Conservation (phyloP, 768 basidiomycete species). For the Podaxis sp. region DNA sequence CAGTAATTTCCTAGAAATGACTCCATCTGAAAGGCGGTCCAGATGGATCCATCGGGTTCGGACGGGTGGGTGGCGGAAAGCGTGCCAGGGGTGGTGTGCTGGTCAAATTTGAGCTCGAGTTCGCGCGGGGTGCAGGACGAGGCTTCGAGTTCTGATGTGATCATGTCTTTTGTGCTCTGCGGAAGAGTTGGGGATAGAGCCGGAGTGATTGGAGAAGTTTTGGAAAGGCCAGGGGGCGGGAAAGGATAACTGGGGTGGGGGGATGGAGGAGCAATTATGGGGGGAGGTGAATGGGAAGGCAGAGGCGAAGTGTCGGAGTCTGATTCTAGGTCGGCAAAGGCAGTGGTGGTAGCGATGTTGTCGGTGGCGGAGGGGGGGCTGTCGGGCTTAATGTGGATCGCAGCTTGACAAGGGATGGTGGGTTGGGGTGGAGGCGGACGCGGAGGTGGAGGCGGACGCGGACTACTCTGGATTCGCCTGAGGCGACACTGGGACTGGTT, state of each 20-base stretch:
- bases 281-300: background rate
- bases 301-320: background rate
- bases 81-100: background rate
- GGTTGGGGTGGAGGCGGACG: background rate
- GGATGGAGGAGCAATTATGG: background rate
- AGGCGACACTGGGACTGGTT: slow-evolving; percentile 6
- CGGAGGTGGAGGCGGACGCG: background rate
- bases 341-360: background rate
- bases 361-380: background rate
- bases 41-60: slow-evolving; percentile 7
- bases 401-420: background rate
- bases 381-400: background rate
- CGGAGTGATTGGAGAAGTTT: background rate
- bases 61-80: background rate
- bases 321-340: background rate
- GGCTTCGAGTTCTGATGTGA: slow-evolving; percentile 1
- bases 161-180: background rate
- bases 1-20: slow-evolving; percentile 10
- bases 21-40: slow-evolving; percentile 12
- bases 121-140: slow-evolving; percentile 1
- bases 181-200: background rate
- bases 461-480: slow-evolving; percentile 4
- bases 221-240: slow-evolving; percentile 12
- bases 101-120: slow-evolving; percentile 5
- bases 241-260: background rate